Base-by-base conservation (phyloP, 345 rosid genomes). In the Brassica juncea region DNA sequence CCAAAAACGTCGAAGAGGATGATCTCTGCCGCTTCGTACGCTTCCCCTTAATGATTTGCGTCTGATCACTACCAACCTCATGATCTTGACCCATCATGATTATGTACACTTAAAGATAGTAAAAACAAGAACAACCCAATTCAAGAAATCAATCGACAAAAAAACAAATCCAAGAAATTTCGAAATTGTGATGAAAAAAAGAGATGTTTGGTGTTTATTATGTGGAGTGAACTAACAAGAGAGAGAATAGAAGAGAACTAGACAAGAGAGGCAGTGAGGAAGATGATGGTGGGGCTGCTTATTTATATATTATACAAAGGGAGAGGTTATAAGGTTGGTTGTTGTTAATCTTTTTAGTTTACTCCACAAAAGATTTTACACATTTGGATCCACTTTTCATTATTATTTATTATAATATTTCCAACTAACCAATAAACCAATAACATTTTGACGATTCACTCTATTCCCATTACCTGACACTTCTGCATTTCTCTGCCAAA, bases 1-100 rank as follows among this genome's bases (percentile, higher is more conserved):
- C 31, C 11, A 63, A 21, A 60, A 88, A 37, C 85, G 88, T 75
- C 5, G 94, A 87, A 8, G 97, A 90, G 0, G 88, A 86, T 70
- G 89, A 86, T 68, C 98, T 76, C 55, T 66, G 94, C 9, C 99
- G 90, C 86, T 94, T 94, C 6, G 91, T 91, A 27, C 97, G 94
- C 84, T 89, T 94, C 75, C 98, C 87, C 79, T 89, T 91, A 8
- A 86, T 77, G 76, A 88, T 75, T 76, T 78, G 73, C 10, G 77
- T 81, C 15, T 77, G 84, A 70, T 84, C 83, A 30, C 75, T 77
- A 31, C 31, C 74, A 54, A 72, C 69, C 61, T 82, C 86, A 31
- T 80, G 69, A 65, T 65, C 84, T 74, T 82, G 85, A 75, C 75
- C 60, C 77, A 74, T 82, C 88, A 84, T 86, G 76, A 63, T 70